Evolutionary conservation across 768 basidiomycete species (phyloP).

Genomic region (Tricholoma hemisulphureum): DNA sequence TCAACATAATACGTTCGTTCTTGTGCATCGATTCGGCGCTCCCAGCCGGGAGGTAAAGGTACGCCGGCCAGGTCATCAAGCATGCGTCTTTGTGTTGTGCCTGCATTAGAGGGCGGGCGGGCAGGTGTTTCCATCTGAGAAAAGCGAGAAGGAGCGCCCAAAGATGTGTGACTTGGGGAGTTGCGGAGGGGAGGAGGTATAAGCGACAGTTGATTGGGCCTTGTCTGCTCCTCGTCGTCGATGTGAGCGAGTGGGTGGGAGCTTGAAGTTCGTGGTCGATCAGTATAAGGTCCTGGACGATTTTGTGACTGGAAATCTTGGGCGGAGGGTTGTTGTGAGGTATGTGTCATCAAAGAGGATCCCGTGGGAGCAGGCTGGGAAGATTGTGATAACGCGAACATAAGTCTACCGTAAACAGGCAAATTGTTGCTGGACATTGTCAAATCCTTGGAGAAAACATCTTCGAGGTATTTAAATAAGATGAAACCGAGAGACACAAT

Average conservation of each 20-base stretch:
- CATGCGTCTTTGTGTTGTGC: conserved; percentile 28
- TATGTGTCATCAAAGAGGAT: conserved; percentile 6
- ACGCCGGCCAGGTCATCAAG: conserved; percentile 58
- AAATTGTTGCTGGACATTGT: conserved; percentile 73
- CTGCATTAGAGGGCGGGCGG: conserved; percentile 12
- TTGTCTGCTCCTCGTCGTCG: conserved; percentile 9
- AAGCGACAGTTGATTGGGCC: conserved; percentile 10
- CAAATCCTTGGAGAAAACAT: conserved; percentile 73
- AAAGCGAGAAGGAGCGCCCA: conserved; percentile 19
- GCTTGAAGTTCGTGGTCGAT: conserved; percentile 7
- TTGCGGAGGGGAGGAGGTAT: conserved; percentile 21
- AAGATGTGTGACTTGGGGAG: conserved; percentile 25
- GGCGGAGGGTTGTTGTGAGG: conserved; percentile 10
- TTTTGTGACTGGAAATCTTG: background rate
- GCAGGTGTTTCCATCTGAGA: conserved; percentile 18
- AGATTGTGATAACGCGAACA: conserved; percentile 56
- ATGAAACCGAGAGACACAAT: conserved; percentile 13
- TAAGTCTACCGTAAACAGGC: conserved; percentile 79
- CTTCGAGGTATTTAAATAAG: conserved; percentile 35
- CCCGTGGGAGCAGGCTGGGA: conserved; percentile 28
- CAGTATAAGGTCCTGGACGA: conserved; percentile 4
- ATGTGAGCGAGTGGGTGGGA: conserved; percentile 12
- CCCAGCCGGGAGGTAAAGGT: conserved; percentile 78
- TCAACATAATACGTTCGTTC: conserved; percentile 85
- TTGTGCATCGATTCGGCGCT: conserved; percentile 71